Base-by-base conservation (phyloP, 225 moss, liverwort and hornwort species). In the Pseudisothecium myosuroides region DNA sequence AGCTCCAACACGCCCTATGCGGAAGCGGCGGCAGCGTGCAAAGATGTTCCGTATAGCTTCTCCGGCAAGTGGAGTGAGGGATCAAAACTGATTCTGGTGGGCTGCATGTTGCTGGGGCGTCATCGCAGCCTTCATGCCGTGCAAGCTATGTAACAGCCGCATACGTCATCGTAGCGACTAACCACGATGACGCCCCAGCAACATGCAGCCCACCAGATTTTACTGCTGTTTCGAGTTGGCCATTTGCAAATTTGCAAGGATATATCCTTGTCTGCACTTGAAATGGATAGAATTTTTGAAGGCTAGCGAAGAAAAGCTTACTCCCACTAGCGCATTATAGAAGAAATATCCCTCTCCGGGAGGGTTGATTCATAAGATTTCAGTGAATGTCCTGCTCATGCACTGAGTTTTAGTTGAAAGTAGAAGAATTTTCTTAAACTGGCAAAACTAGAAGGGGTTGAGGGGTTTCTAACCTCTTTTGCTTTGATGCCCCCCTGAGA, bases 51-150 rank as follows among this genome's bases (percentile, higher is more conserved):
- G 3, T 93, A 78, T 24, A 96, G 96, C 90, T 95, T 97, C 92
- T 95, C 94, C 0, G 95, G 95, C 19, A 95, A 90, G 61, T 96
- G 95, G 94, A 95, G 88, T 47, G 80, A 59, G 4, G 81, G 59
- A 12, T 93, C 93, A 10, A 95, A 95, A 68, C 75, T 96, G 28
- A 67, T 94, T 37, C 67, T 95, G 43, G 88, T 95, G 15, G 66
- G 87, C 37, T 63, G 74, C 52, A 97, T 97, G 96, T 75, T 95
- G 47, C 31, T 95, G 75, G 96, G 95, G 73, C 89, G 94, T 26
- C 95, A 94, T 43, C 87, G 94, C 41, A 93, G 90, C 77, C 76
- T 95, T 31, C 64, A 39, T 29, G 4, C 81, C 50, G 24, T 17
- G 74, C 74, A 43, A 80, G 9, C 50, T 55, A 12, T 52, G 23